Conservation (phyloP, 352 stramenopile genomes). For the Porosira glacialis region DNA sequence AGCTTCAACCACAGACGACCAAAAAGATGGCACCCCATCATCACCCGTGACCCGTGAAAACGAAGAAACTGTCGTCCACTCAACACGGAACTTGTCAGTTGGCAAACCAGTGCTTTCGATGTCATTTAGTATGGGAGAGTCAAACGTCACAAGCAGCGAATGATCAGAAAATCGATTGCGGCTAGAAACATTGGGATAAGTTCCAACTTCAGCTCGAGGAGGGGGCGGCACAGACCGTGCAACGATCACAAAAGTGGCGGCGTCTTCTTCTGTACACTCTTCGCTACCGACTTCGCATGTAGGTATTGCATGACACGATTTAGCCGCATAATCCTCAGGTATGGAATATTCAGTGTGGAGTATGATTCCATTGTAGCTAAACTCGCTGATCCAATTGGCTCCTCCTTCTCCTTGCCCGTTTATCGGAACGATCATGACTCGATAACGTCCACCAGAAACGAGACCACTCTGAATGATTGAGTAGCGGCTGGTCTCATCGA, state of each 20-base stretch:
- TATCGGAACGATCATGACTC: slow-evolving; percentile 39
- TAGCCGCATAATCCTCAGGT: slow-evolving; percentile 43
- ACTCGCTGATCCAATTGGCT: slow-evolving; percentile 42
- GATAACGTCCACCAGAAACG: slow-evolving; percentile 39
- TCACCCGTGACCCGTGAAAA: slow-evolving; percentile 25
- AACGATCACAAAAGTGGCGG: slow-evolving; percentile 49
- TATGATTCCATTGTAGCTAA: slow-evolving; percentile 38
- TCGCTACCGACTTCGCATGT: slow-evolving; percentile 85
- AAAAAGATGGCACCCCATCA: slow-evolving; percentile 23
- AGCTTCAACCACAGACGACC: slow-evolving; percentile 62
- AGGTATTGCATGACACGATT: slow-evolving; percentile 79
- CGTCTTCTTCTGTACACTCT: slow-evolving; percentile 78
- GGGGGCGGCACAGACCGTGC: slow-evolving; percentile 54
- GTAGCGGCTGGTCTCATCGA: slow-evolving; percentile 45
- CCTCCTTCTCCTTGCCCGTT: slow-evolving; percentile 48
- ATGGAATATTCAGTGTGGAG: slow-evolving; percentile 19
- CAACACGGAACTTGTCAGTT: slow-evolving; percentile 86
- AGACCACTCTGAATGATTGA: slow-evolving; percentile 42
- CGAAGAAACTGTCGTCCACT: slow-evolving; percentile 82
- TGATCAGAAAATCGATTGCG: slow-evolving; percentile 61
- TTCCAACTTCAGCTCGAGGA: slow-evolving; percentile 48
- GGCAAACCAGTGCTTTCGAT: slow-evolving; percentile 71
- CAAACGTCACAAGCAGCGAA: slow-evolving; percentile 60
- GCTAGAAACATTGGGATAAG: slow-evolving; percentile 57
- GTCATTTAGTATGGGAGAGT: slow-evolving; percentile 27